phyloP scores from a whole-genome alignment of 129 eudicot species.

The Escallonia rubra region DNA sequence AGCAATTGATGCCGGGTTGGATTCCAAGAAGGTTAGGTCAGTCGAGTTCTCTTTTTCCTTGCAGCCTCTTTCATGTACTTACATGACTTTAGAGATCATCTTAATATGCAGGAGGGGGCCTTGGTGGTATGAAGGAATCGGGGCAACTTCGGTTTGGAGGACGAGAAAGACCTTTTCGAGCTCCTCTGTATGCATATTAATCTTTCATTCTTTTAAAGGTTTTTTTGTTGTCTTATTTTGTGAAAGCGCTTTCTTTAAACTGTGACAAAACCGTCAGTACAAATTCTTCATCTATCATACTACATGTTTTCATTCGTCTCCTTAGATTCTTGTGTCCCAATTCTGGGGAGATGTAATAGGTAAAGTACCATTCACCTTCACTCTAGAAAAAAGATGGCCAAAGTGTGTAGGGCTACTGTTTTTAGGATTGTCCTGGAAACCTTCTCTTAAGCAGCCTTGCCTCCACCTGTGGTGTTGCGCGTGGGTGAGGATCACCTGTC shows the following conservation, averaged over 20 bases:
- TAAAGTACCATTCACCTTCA: too few species aligned
- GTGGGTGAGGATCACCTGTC: too few species aligned
- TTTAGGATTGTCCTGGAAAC: too few species aligned
- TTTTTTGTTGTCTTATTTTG: background rate
- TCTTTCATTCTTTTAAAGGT: background rate
- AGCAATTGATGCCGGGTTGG: slow-evolving; percentile 98
- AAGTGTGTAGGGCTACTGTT: too few species aligned
- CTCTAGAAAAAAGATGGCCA: too few species aligned
- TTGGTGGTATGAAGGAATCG: slow-evolving; percentile 96
- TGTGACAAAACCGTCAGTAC: too few species aligned
- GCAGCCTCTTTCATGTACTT: background rate
- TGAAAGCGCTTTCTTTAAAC: background rate
- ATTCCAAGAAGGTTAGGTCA: slow-evolving; percentile 98
- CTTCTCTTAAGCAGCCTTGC: too few species aligned
- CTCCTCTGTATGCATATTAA: slow-evolving; percentile 67
- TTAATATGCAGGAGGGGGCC: slow-evolving; percentile 73
- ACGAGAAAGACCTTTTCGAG: slow-evolving; percentile 96
- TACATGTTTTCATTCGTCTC: too few species aligned
- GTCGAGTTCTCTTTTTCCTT: slow-evolving; percentile 8
- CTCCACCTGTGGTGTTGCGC: too few species aligned
- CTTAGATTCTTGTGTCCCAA: too few species aligned
- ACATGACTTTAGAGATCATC: slow-evolving; percentile 1
- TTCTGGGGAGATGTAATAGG: too few species aligned
- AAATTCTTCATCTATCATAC: too few species aligned
- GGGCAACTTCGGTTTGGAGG: slow-evolving; percentile 99